Evolutionary conservation across 768 basidiomycete genomes (phyloP), one percentile per base, ranked within the genome.

Genomic region (Pleurotus tuber-regium): DNA sequence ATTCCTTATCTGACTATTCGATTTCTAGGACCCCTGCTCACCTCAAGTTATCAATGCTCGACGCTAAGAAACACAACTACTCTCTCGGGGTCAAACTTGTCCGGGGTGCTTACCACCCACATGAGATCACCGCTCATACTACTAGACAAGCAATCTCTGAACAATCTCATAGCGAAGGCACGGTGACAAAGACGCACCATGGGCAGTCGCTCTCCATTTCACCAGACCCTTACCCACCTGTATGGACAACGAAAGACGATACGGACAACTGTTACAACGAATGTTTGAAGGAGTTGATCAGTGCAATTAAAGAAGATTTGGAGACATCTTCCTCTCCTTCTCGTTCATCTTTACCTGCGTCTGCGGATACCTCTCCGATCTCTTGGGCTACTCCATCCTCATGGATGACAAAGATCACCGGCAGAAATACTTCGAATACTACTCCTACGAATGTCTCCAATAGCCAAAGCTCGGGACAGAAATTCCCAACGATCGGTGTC

Each of bases 61-160:
- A 89, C 44, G 88, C 94, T 3, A 73, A 78, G 54, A 65, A 63
- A 44, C 73, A 84, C 55, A 74, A 79, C 30, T 96, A 90, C 62
- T 75, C 87, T 0, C 76, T 96, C 0, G 94, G 94, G 8, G 83
- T 92, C 50, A 98, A 97, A 67, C 86, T 98, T 42, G 94, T 97
- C 25, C 83, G 94, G 19, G 94, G 94, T 0, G 94, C 94, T 2
- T 98, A 98, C 66, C 91, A 94, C 61, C 75, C 82, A 0, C 80
- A 88, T 52, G 94, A 97, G 61, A 55, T 79, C 23, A 69, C 75
- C 4, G 82, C 82, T 1, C 76, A 83, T 54, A 56, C 59, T 10
- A 58, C 68, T 6, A 28, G 46, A 30, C 46, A 48, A 24, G 8
- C 36, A 16, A n/a, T n/a, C n/a, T n/a, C n/a, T n/a, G 14, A 19